A percentile compares a stretch with the other conserved stretches of the same genome.
Conservation (phyloP, 1,284 basidiomycete genomes). For the Laetiporus sulphureus region DNA sequence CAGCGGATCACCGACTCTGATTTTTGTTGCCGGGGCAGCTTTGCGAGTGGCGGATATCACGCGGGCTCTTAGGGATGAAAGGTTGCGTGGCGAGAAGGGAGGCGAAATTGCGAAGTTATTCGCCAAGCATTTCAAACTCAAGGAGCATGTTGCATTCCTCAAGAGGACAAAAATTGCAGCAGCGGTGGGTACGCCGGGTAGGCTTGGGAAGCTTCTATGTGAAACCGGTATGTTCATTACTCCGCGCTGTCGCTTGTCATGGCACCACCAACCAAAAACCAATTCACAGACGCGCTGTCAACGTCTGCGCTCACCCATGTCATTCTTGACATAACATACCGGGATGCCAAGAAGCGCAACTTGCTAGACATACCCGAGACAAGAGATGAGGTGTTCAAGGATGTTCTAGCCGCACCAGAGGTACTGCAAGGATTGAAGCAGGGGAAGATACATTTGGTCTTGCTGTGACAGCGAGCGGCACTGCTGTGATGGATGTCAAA, state of each 20-base stretch:
- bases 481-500: too few relatives aligned
- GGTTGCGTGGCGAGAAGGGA: slow-evolving; percentile 66
- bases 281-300: slow-evolving; percentile 60
- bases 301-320: slow-evolving; percentile 74
- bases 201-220: slow-evolving; percentile 73
- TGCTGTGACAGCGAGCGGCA: slow-evolving; percentile 23
- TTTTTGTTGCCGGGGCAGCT: slow-evolving; percentile 73
- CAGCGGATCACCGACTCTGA: slow-evolving; percentile 69
- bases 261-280: not conserved
- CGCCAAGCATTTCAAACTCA: slow-evolving; percentile 79
- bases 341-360: slow-evolving; percentile 68
- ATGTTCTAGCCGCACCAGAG: slow-evolving; percentile 55
- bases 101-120: slow-evolving; percentile 83
- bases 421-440: slow-evolving; percentile 56
- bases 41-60: slow-evolving; percentile 75
- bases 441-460: slow-evolving; percentile 69
- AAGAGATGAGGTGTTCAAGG: slow-evolving; percentile 73
- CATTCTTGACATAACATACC: slow-evolving; percentile 65
- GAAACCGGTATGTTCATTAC: slow-evolving; percentile 54
- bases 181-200: slow-evolving; percentile 78
- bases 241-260: not conserved
- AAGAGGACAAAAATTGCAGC: slow-evolving; percentile 68
- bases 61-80: slow-evolving; percentile 60
- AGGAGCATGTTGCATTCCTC: slow-evolving; percentile 73
- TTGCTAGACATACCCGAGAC: slow-evolving; percentile 79